phyloP scores from a whole-genome alignment of 1,284 basidiomycete genomes.

The Peniophora sp. region DNA sequence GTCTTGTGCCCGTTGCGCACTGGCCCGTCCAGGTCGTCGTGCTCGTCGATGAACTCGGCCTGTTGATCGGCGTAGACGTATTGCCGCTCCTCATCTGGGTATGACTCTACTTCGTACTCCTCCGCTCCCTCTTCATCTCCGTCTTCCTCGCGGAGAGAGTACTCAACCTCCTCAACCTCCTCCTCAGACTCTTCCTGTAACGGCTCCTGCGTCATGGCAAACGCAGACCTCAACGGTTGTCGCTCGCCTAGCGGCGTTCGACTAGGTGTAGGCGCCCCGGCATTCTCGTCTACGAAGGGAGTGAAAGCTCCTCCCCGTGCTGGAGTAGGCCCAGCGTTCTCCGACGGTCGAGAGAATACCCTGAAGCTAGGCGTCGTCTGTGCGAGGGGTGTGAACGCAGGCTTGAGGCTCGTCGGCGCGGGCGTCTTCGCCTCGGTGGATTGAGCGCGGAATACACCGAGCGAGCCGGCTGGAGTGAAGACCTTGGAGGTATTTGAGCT shows the following conservation, averaged over 20 bases:
- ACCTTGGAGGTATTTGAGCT: slow-evolving; percentile 28
- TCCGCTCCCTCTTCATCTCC: slow-evolving; percentile 11
- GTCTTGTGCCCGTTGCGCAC: slow-evolving; percentile 31
- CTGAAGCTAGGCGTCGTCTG: slow-evolving; percentile 56
- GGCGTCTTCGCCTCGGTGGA: slow-evolving; percentile 5
- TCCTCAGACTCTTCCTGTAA: neutral
- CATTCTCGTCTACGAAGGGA: slow-evolving; percentile 29
- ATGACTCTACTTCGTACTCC: slow-evolving; percentile 12
- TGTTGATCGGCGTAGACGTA: slow-evolving; percentile 10
- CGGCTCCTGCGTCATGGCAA: slow-evolving; percentile 11
- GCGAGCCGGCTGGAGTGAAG: slow-evolving; percentile 48
- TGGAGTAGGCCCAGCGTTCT: slow-evolving; percentile 25
- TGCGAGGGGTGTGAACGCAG: slow-evolving; percentile 38
- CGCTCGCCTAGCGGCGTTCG: slow-evolving; percentile 15
- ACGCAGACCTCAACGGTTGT: slow-evolving; percentile 17
- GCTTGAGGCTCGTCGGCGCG: neutral
- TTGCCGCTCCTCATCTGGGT: slow-evolving; percentile 11
- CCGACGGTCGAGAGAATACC: slow-evolving; percentile 61
- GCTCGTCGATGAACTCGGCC: slow-evolving; percentile 16
- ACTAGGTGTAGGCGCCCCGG: slow-evolving; percentile 2
- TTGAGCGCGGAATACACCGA: slow-evolving; percentile 21
- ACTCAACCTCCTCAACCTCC: neutral
- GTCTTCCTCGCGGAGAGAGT: slow-evolving; percentile 7
- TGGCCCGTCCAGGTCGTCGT: slow-evolving; percentile 29
- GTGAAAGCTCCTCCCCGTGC: slow-evolving; percentile 25